Base-by-base conservation (phyloP, 2,329 filamentous ascomycete species). In the Ophiosphaerella narmari region DNA sequence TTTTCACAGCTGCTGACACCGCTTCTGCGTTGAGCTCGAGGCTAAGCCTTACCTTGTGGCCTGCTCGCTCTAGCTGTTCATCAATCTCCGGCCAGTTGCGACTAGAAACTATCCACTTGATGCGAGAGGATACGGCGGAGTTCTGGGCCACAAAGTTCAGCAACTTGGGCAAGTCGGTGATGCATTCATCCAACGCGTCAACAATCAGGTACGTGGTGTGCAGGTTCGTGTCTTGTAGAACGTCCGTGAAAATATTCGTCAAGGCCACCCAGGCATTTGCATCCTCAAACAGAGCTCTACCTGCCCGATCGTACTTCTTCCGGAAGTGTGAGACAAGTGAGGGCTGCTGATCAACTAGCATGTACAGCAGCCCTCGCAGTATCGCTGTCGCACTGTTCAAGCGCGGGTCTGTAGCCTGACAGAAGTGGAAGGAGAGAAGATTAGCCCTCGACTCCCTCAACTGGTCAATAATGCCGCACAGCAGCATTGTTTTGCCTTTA, bases 171-270 rank as follows among this genome's bases (percentile, higher is more conserved):
- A 26, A 54, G 37, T 44, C 43, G 13, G 24, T 32, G 9, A 40
- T 42, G 31, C 53, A 56, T 34, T 56, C 49, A 23, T 56, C 53
- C 3, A 56, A 49, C 12, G 53, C 53, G 34, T 56, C 49, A 18
- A 56, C 33, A 23, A 56, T 18, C 18, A 55, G 31, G 26, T 52
- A 55, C 24, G 35, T 39, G 6, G 34, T 46, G 2, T 9, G 36
- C 40, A 0, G 48, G 45, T 11, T 62, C 5, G 52, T 47, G 39
- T 79, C 74, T n/a, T 68, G n/a, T 3, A 82, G 48, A 11, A 82
- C 77, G 2, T 54, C 81, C 9, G 26, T 29, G 26, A 29, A 29
- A 11, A 29, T 29, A 7, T 29, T 5, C 7, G 26, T 11, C 26
- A 29, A 29, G 9, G 26, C 26, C 7, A 29, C 7, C 26, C 26